These are phyloP conservation scores for Daldinia sp. DNA, from an alignment of 2,329 filamentous ascomycete species.

Conservation along the genomic window DNA sequence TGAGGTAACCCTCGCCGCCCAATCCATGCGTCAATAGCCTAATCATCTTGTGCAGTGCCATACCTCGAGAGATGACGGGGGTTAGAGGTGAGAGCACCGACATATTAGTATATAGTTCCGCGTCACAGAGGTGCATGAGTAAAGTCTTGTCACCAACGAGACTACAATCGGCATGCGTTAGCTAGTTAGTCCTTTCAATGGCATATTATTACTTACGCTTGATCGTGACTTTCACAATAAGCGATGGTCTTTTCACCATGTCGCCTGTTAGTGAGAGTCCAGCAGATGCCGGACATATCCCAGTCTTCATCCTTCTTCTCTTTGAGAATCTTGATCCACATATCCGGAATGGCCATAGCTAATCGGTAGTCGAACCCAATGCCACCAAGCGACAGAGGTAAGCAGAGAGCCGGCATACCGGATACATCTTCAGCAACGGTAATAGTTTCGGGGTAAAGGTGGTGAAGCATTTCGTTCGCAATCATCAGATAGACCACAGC, in stretches of 20 bases:
- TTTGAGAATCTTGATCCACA: conserved; percentile 99
- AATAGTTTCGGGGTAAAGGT: conserved; percentile 86
- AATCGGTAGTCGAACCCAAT: conserved; percentile 97
- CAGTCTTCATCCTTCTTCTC: conserved; percentile 90
- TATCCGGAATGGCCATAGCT: conserved; percentile 96
- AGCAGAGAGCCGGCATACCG: conserved; percentile 95
- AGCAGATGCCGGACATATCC: conserved; percentile 86
- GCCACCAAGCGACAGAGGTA: conserved; percentile 84
- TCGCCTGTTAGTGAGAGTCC: conserved; percentile 88
- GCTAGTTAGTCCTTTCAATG: background rate
- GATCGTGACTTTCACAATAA: conserved; percentile 96
- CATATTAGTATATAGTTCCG: conserved; percentile 98
- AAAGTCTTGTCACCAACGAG: conserved; percentile 96
- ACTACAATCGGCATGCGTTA: conserved; percentile 55
- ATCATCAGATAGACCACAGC: conserved; percentile 95
- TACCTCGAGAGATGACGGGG: conserved; percentile 85
- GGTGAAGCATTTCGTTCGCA: conserved; percentile 94
- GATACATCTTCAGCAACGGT: conserved; percentile 98
- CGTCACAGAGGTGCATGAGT: conserved; percentile 98
- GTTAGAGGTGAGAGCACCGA: conserved; percentile 85
- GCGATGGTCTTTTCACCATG: conserved; percentile 98
- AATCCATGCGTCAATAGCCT: conserved; percentile 89
- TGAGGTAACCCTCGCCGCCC: conserved; percentile 95
- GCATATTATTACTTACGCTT: conserved; percentile 72
- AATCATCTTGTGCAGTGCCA: conserved; percentile 97